Evolutionary conservation across 768 basidiomycete species (phyloP).

Genomic region (Suillus sp.): DNA sequence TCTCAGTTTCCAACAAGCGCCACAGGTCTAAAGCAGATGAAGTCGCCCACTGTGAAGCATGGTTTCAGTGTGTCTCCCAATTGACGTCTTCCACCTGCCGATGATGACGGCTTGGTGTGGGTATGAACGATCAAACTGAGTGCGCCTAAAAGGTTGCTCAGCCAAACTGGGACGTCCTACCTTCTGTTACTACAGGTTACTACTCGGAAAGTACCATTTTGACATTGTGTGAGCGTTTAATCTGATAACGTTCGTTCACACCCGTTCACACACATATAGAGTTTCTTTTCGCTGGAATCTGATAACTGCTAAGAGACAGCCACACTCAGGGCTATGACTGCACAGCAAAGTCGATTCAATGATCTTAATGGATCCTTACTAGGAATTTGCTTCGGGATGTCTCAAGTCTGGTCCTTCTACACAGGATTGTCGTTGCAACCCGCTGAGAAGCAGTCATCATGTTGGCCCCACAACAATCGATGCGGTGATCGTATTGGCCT

Average conservation of each 20-base stretch:
- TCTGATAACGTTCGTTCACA: slow-evolving; percentile 6
- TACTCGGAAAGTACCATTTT: slow-evolving; percentile 1
- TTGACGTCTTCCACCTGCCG: not conserved
- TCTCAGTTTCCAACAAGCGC: slow-evolving; percentile 10
- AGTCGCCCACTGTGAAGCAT: not conserved
- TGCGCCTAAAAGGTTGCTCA: not conserved
- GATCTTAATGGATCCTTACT: not conserved
- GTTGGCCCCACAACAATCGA: not conserved
- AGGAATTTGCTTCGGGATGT: not conserved
- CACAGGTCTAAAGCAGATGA: slow-evolving; percentile 4
- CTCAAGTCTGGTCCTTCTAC: not conserved
- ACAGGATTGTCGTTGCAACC: not conserved
- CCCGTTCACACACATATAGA: slow-evolving; percentile 4
- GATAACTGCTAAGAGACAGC: not conserved
- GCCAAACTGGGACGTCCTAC: not conserved
- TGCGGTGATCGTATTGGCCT: not conserved
- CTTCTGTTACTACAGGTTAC: not conserved
- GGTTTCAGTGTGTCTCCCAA: not conserved
- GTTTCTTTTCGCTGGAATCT: not conserved
- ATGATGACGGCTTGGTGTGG: not conserved
- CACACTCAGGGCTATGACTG: no score
- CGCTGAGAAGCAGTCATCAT: not conserved
- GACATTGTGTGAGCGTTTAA: not conserved
- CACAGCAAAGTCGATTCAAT: not conserved
- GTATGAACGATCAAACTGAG: not conserved